Percentiles rank a stretch among this genome's conserved stretches.
Conservation (phyloP, 2,329 filamentous ascomycete genomes). For the Penicillium psychrosexuale region DNA sequence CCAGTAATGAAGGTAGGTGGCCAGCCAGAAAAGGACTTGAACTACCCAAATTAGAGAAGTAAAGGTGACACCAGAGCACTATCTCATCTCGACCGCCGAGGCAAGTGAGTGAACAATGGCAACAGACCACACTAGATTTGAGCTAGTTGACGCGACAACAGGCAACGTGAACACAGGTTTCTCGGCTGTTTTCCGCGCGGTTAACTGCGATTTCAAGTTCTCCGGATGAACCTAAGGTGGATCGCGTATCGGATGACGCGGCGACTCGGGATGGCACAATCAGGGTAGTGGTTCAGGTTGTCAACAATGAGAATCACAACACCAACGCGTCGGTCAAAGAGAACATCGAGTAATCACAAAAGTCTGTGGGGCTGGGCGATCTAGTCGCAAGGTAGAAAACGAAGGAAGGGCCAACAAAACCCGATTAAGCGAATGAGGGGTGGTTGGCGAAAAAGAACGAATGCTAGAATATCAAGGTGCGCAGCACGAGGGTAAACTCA, state of each 20-base stretch:
- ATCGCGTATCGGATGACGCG: conserved; percentile 3
- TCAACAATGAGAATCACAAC: background rate
- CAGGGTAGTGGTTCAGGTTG: background rate
- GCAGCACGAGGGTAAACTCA: conserved; percentile 17
- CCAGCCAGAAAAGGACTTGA: conserved; percentile 26
- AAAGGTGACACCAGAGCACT: conserved; percentile 37
- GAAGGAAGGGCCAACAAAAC: background rate
- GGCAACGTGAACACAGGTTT: background rate
- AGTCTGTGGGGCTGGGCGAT: conserved; percentile 2
- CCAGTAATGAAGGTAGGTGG: conserved; percentile 25
- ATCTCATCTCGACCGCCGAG: conserved; percentile 28
- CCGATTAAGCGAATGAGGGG: conserved; percentile 1
- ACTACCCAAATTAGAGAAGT: conserved; percentile 18
- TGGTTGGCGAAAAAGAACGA: conserved; percentile 7
- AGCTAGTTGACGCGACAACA: background rate
- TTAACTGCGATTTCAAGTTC: background rate
- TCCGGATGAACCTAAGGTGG: background rate
- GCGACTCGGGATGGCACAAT: background rate
- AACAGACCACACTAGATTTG: background rate
- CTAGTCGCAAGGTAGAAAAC: background rate
- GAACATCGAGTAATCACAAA: conserved; percentile 1
- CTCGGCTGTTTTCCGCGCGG: background rate
- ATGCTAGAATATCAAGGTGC: conserved; percentile 15
- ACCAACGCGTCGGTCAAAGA: background rate
- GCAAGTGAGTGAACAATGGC: background rate